Evolutionary conservation across 1,139 yeast species (phyloP), one percentile per base, ranked within the genome.

Genomic region (Suhomyces bribrorum): DNA sequence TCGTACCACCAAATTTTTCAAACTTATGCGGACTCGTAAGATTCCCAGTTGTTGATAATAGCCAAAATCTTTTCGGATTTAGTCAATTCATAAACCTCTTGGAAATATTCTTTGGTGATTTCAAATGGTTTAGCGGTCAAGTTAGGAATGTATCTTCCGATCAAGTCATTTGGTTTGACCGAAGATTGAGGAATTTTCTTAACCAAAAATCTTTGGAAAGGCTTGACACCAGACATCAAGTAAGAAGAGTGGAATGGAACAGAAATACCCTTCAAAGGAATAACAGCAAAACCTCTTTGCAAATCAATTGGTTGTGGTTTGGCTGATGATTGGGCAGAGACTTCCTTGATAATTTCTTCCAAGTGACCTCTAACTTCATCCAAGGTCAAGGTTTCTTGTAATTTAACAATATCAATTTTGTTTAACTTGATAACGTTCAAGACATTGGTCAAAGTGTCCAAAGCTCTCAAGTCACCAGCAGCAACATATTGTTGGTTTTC

Each of bases 221-320:
- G 98, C 70, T 89, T 90, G 48, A 92, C 99, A 69, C 99, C 99
- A 46, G 94, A 86, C 78, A 92, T 86, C 73, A 92, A 79, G 74
- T 94, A 92, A 25, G 96, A 85, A 30, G 97, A 89, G 71, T 94
- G 98, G 97, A 92, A 92, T 46, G 99, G 99, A 59, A 92, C 99
- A 18, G 96, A 88, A 53, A 92, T 92, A 55, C 98, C 98, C 77
- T 86, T 90, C 65, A 92, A 81, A 63, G 99, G 99, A 55, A 92
- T 92, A 57, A 94, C 94, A 34, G 99, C 97, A 56, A 86, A 92
- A 27, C 99, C 99, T 73, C 98, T 85, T 71, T 92, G 95, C 59
- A 94, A 78, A 40, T 90, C 96, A 62, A 92, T 87, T 54, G 97
- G 97, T 74, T 90, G 97, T 40, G 94, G 89, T 73, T 94, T 92